phyloP scores from a whole-genome alignment of 1,139 yeast genomes.

The Wickerhamiella pararugosa region DNA sequence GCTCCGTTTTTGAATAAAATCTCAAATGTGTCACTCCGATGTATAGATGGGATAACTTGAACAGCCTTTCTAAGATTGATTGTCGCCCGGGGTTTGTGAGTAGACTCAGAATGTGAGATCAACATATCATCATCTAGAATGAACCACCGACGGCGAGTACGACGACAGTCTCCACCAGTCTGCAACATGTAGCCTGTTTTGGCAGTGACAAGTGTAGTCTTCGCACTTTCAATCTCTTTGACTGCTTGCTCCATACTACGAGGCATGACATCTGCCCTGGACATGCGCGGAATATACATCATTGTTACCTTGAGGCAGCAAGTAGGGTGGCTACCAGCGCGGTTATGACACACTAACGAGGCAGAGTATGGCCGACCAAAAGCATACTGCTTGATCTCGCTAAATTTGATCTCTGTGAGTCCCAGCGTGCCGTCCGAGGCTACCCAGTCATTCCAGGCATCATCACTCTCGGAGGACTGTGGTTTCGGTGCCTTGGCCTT shows the following conservation, averaged over 20 bases:
- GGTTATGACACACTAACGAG: constrained; percentile 47
- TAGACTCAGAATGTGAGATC: constrained; percentile 48
- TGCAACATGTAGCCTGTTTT: constrained; percentile 45
- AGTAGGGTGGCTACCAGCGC: constrained; percentile 39
- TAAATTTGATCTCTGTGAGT: constrained; percentile 50
- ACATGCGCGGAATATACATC: constrained; percentile 49
- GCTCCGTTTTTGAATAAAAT: constrained; percentile 50
- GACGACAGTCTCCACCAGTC: constrained; percentile 62
- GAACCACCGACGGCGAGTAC: constrained; percentile 50
- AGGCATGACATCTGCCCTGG: constrained; percentile 36
- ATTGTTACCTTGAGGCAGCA: constrained; percentile 56
- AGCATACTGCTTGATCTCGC: constrained; percentile 40
- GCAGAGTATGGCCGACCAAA: constrained; percentile 39
- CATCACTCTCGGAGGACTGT: neutral
- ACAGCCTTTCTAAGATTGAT: constrained; percentile 52
- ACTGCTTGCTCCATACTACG: constrained; percentile 37
- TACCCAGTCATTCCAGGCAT: constrained; percentile 19
- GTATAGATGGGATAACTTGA: constrained; percentile 23
- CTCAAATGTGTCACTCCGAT: constrained; percentile 30
- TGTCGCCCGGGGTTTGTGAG: constrained; percentile 52
- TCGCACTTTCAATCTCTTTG: constrained; percentile 22
- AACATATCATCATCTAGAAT: constrained; percentile 44
- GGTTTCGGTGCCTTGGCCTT: neutral
- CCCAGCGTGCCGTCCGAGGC: constrained; percentile 88
- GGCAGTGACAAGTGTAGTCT: constrained; percentile 10